phyloP scores from a whole-genome alignment of 805 yeast genomes.

The Tetrapisispora fleetii region DNA sequence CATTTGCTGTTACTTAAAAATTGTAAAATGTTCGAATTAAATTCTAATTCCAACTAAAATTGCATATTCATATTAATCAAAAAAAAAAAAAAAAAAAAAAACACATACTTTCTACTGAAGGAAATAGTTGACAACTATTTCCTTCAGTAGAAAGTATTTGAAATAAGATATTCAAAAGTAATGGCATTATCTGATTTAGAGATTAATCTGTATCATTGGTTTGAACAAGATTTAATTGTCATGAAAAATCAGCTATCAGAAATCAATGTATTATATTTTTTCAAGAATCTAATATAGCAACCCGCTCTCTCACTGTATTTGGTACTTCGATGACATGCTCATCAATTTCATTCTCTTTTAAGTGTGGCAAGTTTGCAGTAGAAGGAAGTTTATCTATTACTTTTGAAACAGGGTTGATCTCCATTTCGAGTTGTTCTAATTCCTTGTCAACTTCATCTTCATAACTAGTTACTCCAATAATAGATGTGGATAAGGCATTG shows the following conservation, averaged over 20 bases:
- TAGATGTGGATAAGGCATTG: conserved; percentile 36
- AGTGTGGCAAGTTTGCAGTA: not conserved
- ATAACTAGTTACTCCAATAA: conserved; percentile 24
- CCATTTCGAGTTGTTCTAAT: conserved; percentile 37
- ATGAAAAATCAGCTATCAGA: not conserved
- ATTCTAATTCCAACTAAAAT: too few species aligned
- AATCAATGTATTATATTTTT: not conserved
- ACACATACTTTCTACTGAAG: too few species aligned
- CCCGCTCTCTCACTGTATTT: not conserved
- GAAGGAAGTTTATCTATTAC: not conserved
- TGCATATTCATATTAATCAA: too few species aligned
- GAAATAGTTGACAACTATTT: too few species aligned
- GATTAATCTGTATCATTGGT: too few species aligned
- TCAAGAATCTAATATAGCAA: not conserved
- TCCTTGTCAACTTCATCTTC: conserved; percentile 64
- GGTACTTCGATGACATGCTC: not conserved
- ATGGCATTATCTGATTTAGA: too few species aligned
- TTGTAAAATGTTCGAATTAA: too few species aligned
- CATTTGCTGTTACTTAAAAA: too few species aligned
- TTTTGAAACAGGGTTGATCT: not conserved
- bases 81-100: too few species aligned
- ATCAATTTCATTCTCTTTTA: not conserved
- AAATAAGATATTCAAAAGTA: too few species aligned
- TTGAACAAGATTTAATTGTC: too few species aligned
- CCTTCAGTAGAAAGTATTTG: too few species aligned